Evolutionary conservation across 495 filamentous ascomycete species (phyloP).

Genomic region (Aspergillus haitiensis): DNA sequence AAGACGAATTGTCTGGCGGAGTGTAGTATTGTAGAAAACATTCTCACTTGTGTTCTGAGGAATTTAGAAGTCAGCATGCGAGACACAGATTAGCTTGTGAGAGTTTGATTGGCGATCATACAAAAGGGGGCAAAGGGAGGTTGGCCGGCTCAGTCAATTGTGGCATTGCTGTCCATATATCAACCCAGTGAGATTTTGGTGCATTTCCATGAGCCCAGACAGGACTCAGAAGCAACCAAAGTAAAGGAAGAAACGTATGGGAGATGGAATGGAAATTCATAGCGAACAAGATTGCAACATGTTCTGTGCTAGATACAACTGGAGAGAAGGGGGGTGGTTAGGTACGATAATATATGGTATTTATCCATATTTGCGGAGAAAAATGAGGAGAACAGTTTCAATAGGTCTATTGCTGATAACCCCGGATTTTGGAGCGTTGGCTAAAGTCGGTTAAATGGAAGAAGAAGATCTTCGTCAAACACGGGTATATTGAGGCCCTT

Average conservation of each 20-base stretch:
- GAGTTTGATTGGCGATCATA: conserved; percentile 26
- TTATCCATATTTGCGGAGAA: not conserved
- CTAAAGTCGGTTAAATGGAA: conserved; percentile 2
- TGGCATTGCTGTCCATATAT: conserved; percentile 66
- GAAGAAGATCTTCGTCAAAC: not conserved
- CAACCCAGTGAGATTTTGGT: conserved; percentile 54
- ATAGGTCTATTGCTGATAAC: not conserved
- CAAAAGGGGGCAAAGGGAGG: conserved; percentile 60
- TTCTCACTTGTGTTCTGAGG: conserved; percentile 11
- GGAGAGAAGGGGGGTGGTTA: not conserved
- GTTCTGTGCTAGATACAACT: not conserved
- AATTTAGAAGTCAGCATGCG: not conserved
- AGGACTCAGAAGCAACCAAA: not conserved
- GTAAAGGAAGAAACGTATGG: not conserved
- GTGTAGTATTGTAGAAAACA: conserved; percentile 55
- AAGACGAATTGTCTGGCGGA: conserved; percentile 66
- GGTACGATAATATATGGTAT: not conserved
- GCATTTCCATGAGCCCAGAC: not conserved
- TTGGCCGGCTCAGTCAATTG: conserved; percentile 64
- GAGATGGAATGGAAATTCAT: not conserved
- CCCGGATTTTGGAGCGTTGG: not conserved
- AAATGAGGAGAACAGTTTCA: not conserved
- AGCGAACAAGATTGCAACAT: not conserved
- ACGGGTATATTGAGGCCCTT: not conserved
- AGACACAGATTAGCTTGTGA: not conserved